Evolutionary conservation across 2,329 filamentous ascomycete species (phyloP).

Genomic region (Talaromyces atroroseus): DNA sequence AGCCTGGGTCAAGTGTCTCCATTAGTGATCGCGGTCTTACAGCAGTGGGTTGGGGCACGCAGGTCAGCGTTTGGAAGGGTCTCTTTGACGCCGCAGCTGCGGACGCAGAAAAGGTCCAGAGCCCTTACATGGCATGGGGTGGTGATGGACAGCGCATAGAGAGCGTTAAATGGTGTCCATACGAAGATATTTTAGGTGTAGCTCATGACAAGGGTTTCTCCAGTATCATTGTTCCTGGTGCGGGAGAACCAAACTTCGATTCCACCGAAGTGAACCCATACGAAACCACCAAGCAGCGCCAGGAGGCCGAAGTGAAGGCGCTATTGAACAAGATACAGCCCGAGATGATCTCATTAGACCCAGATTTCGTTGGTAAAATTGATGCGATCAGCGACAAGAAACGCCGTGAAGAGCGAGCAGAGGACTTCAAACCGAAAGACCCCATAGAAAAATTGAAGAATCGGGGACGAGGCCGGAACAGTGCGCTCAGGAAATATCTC

Average conservation of each 20-base stretch:
- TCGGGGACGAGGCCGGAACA: conserved; percentile 81
- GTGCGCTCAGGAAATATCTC: conserved; percentile 77
- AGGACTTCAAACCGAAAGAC: conserved; percentile 64
- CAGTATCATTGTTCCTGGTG: conserved; percentile 82
- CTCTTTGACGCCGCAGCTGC: conserved; percentile 69
- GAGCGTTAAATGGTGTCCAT: conserved; percentile 85
- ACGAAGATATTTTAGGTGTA: conserved; percentile 85
- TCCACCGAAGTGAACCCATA: conserved; percentile 91
- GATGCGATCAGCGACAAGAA: conserved; percentile 76
- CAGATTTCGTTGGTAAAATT: conserved; percentile 83
- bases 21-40: conserved; percentile 87
- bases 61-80: conserved; percentile 84
- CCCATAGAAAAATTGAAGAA: conserved; percentile 61
- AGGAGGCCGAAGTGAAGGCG: conserved; percentile 82
- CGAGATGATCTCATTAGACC: conserved; percentile 94
- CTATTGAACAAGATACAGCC: conserved; percentile 92
- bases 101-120: conserved; percentile 73
- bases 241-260: conserved; percentile 96
- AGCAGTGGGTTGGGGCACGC: conserved; percentile 85
- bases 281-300: conserved; percentile 86
- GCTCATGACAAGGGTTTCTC: conserved; percentile 82
- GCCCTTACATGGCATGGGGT: conserved; percentile 90
- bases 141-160: conserved; percentile 78
- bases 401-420: conserved; percentile 68
- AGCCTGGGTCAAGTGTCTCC: conserved; percentile 74